These are phyloP conservation scores for Mucor racemosus DNA, from an alignment of 371 early-diverging fungal species.

Conservation along the genomic window DNA sequence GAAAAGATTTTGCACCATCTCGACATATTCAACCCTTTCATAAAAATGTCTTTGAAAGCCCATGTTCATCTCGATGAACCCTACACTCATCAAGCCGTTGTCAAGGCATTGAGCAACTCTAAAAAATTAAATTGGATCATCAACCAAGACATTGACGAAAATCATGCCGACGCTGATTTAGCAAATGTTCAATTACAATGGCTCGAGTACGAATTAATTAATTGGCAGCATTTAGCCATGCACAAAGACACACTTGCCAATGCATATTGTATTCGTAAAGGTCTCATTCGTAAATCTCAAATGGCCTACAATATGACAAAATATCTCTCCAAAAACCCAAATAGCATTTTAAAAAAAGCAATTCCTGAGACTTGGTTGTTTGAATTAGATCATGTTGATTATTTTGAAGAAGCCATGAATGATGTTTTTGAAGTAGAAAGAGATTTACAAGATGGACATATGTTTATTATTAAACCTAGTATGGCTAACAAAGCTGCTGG, in stretches of 20 bases:
- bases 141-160: conserved; percentile 13
- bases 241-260: conserved; percentile 42
- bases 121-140: conserved; percentile 30
- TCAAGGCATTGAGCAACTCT: conserved; percentile 37
- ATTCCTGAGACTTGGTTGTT: conserved; percentile 74
- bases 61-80: conserved; percentile 51
- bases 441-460: conserved; percentile 42
- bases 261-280: conserved; percentile 74
- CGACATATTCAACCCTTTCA: too few relatives aligned
- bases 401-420: conserved; percentile 74
- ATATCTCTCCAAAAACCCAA: conserved; percentile 63
- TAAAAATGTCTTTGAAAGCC: conserved; percentile 27
- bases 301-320: conserved; percentile 64
- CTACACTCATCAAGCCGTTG: conserved; percentile 47
- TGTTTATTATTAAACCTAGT: conserved; percentile 75
- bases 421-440: conserved; percentile 72
- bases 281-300: conserved; percentile 72
- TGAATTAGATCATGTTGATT: conserved; percentile 74
- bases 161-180: conserved; percentile 25
- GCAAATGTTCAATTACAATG: conserved; percentile 55
- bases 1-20: too few relatives aligned
- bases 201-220: conserved; percentile 72
- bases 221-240: conserved; percentile 56
- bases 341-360: conserved; percentile 53
- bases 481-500: conserved; percentile 73